Conservation (phyloP, 257 asterid species). For the Solanum appendiculatum region DNA sequence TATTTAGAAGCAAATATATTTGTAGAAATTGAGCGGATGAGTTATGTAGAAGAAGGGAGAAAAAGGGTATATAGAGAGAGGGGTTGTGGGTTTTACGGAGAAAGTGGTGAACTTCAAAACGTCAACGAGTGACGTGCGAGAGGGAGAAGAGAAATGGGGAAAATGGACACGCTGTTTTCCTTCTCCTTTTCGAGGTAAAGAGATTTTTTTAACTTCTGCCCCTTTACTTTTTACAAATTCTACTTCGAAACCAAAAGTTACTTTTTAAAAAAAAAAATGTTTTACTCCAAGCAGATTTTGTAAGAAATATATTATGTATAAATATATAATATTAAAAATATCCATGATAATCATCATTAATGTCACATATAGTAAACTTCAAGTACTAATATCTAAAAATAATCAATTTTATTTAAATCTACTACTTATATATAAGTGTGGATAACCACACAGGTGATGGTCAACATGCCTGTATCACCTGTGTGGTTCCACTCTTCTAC, state of each 20-base stretch:
- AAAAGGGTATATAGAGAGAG: neutral
- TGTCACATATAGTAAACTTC: neutral
- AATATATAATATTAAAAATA: neutral
- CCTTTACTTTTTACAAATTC: neutral
- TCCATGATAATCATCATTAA: neutral
- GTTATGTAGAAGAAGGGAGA: neutral
- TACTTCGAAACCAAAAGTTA: neutral
- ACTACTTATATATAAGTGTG: too few relatives aligned
- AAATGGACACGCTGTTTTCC: neutral
- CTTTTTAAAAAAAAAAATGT: too few relatives aligned
- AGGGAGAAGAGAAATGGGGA: neutral
- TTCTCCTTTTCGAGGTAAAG: neutral
- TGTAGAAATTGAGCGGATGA: neutral
- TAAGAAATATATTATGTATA: too few relatives aligned
- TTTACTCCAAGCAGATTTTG: too few relatives aligned
- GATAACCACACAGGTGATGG: too few relatives aligned
- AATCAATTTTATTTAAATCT: too few relatives aligned
- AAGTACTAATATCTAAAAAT: too few relatives aligned
- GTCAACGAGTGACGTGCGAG: slow-evolving; percentile 2
- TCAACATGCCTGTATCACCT: too few relatives aligned
- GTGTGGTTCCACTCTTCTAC: too few relatives aligned
- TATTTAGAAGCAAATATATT: neutral
- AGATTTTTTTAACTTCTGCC: neutral
- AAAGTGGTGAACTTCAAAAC: neutral
- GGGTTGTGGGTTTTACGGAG: neutral